Conservation (phyloP, 2,329 filamentous ascomycete genomes). For the Ophiocordyceps camponoti-saundersi region DNA sequence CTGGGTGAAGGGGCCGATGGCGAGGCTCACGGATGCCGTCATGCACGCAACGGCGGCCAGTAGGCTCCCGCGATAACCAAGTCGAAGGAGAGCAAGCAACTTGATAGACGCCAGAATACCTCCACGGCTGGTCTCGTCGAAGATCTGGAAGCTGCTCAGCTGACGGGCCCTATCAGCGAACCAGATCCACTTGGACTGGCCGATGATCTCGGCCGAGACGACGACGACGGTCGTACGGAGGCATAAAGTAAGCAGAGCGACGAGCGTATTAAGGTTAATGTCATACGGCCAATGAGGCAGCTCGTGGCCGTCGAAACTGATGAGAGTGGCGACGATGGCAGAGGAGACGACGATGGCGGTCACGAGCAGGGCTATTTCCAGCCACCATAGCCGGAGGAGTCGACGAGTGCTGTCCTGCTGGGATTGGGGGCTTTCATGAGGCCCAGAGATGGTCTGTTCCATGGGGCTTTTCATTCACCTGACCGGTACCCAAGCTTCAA, state of each 20-base stretch:
- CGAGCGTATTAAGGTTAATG: background rate
- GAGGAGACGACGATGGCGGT: background rate
- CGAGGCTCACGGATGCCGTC: background rate
- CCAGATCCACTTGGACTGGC: slow-evolving; percentile 16
- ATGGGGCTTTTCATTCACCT: no score
- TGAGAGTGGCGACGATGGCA: background rate
- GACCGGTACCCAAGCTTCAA: no score
- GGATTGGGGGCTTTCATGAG: no score
- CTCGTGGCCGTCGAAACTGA: background rate
- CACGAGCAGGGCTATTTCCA: background rate
- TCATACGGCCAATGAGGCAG: background rate
- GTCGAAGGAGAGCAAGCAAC: slow-evolving; percentile 5
- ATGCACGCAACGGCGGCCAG: background rate
- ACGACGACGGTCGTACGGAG: slow-evolving; percentile 10
- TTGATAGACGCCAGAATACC: slow-evolving; percentile 10
- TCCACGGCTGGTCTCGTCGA: slow-evolving; percentile 14
- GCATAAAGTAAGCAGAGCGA: background rate
- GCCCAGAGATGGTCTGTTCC: no score
- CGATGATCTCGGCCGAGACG: slow-evolving; percentile 12
- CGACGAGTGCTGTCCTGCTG: no score
- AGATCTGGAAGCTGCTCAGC: slow-evolving; percentile 12
- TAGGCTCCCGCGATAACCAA: background rate
- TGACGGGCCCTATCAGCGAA: slow-evolving; percentile 10
- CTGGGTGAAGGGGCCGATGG: slow-evolving; percentile 1
- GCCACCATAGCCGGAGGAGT: no score